Conservation (phyloP, 208 protist species). For the Trypanosoma cruzi region DNA sequence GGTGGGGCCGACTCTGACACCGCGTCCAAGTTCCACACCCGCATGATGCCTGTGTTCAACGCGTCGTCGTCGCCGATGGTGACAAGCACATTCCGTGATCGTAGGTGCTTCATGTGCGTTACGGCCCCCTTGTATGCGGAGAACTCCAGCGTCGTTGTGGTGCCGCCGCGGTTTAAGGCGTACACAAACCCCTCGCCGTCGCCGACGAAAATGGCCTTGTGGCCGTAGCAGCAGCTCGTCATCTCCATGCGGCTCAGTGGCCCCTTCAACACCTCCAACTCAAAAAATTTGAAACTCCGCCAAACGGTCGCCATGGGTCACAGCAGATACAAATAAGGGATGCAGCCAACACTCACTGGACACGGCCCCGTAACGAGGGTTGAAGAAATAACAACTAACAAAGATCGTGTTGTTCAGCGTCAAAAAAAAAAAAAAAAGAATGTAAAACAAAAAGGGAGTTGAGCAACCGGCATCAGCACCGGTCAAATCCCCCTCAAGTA, state of each 20-base stretch:
- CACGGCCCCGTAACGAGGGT: background rate
- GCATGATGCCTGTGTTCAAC: conserved; percentile 57
- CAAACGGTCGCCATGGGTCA: conserved; percentile 30
- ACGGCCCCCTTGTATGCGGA: conserved; percentile 79
- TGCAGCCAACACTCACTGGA: background rate
- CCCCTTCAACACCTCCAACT: conserved; percentile 39
- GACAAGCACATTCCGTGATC: conserved; percentile 57
- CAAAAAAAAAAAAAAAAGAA: background rate
- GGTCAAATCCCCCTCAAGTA: background rate
- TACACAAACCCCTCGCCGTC: conserved; percentile 77
- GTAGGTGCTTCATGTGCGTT: conserved; percentile 62
- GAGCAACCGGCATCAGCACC: background rate
- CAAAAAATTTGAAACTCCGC: conserved; percentile 78
- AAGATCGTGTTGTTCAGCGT: background rate
- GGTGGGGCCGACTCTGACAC: conserved; percentile 33
- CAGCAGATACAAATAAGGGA: background rate
- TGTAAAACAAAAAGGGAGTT: background rate
- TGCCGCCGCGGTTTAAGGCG: conserved; percentile 67
- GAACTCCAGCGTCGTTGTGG: conserved; percentile 40
- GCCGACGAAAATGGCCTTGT: conserved; percentile 84
- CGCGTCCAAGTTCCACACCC: conserved; percentile 51
- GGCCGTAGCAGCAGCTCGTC: conserved; percentile 71
- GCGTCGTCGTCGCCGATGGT: conserved; percentile 82
- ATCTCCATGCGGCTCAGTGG: conserved; percentile 59
- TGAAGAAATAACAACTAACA: background rate